phyloP scores from a whole-genome alignment of 2,329 filamentous ascomycete genomes.

The Blastomyces percursus region DNA sequence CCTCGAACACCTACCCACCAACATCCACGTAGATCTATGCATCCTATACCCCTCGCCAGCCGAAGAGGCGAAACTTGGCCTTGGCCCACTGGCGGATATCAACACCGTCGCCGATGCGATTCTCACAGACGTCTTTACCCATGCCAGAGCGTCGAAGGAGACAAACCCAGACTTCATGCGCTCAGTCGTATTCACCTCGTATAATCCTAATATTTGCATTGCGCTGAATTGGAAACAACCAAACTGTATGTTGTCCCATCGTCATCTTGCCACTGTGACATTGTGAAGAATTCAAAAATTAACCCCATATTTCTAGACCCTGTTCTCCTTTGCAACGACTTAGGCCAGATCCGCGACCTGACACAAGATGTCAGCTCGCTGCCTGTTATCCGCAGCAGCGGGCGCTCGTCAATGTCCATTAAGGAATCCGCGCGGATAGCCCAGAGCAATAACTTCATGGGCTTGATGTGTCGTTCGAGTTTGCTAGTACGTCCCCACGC shows the following conservation, averaged over 20 bases:
- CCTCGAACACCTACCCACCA: conserved; percentile 59
- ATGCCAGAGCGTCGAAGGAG: conserved; percentile 60
- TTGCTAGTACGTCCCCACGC: conserved; percentile 55
- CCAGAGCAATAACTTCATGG: conserved; percentile 97
- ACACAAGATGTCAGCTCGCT: conserved; percentile 28
- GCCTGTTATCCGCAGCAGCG: conserved; percentile 47
- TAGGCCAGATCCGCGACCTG: conserved; percentile 47
- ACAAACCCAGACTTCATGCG: conserved; percentile 61
- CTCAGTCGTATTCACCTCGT: conserved; percentile 88
- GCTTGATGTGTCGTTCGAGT: conserved; percentile 77
- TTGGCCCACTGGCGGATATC: conserved; percentile 68
- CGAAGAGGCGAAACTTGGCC: conserved; percentile 58
- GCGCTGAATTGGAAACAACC: conserved; percentile 99
- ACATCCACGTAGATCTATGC: conserved; percentile 85
- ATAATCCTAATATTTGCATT: conserved; percentile 80
- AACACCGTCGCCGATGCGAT: conserved; percentile 79
- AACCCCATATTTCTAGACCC: conserved; percentile 48
- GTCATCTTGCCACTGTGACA: not conserved
- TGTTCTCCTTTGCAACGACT: conserved; percentile 87
- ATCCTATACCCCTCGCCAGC: conserved; percentile 69
- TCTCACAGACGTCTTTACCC: conserved; percentile 77
- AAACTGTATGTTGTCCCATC: conserved; percentile 57
- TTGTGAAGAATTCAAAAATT: not conserved
- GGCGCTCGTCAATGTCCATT: conserved; percentile 67
- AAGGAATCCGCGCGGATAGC: conserved; percentile 92